phyloP scores from a whole-genome alignment of 2,329 filamentous ascomycete genomes.

The Volutella citrinella region DNA sequence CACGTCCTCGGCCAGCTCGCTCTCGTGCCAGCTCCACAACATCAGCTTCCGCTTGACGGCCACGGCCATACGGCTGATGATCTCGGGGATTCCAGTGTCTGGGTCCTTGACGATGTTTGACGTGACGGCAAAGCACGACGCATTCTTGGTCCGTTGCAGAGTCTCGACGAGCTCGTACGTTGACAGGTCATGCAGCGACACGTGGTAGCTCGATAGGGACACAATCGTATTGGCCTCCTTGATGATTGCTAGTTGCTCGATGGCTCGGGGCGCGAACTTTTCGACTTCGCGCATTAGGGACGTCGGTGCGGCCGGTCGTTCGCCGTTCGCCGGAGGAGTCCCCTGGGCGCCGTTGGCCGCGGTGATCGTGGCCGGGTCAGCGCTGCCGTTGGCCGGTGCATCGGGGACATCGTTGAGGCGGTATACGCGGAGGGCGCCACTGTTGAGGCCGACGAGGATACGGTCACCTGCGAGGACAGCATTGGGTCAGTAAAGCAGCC shows the following conservation, averaged over 20 bases:
- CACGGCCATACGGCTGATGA: constrained; percentile 87
- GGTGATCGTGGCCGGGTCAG: constrained; percentile 25
- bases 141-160: constrained; percentile 80
- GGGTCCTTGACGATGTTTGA: constrained; percentile 93
- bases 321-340: constrained; percentile 27
- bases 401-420: constrained; percentile 69
- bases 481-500: constrained; percentile 8
- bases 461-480: constrained; percentile 66
- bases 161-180: constrained; percentile 79
- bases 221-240: constrained; percentile 92
- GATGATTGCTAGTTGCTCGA: constrained; percentile 92
- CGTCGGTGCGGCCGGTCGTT: constrained; percentile 49
- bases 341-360: constrained; percentile 13
- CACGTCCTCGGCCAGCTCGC: constrained; percentile 74
- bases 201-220: constrained; percentile 83
- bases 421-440: constrained; percentile 84
- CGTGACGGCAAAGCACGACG: constrained; percentile 85
- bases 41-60: constrained; percentile 88
- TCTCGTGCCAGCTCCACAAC: constrained; percentile 95
- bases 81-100: constrained; percentile 82
- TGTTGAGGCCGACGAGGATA: constrained; percentile 87
- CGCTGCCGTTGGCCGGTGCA: constrained; percentile 32
- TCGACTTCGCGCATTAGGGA: constrained; percentile 90
- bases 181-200: constrained; percentile 86
- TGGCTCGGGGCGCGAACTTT: constrained; percentile 83